Evolutionary conservation across 164 flowering plant genomes (phyloP), one percentile per base, ranked within the genome.

Genomic region (Saururus chinensis): DNA sequence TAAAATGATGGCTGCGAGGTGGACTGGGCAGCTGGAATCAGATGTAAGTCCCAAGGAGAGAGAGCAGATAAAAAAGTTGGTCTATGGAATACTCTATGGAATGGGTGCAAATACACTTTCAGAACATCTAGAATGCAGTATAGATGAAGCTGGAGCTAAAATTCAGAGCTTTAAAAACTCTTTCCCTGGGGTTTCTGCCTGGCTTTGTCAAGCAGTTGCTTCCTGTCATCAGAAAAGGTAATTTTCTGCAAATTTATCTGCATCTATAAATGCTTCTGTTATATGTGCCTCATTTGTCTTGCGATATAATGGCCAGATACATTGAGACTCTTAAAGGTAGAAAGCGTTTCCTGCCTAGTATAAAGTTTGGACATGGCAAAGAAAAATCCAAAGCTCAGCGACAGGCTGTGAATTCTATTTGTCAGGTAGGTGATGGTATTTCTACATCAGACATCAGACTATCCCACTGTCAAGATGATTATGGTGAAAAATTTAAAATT

Each of bases 81-180:
- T 95, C n/a, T 95, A 95, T 67, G 99, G 97, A 2, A 89, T 91
- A 75, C 90, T 91, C 20, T 91, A 95, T 77, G 99, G 99, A 61
- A 95, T 91, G 99, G 99, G 99, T 64, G 75, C 91, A 40, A 83
- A 76, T 51, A 75, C 82, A 40, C 93, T 91, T 64, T 86, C 96
- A 25, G 90, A 84, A 74, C 97, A 95, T 64, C 70, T 95, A 64
- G 74, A 77, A 16, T 95, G 99, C 74, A 83, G 79, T 66, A 62
- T 80, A 60, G 87, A 81, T 68, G 96, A 87, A 70, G 97, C 99
- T 64, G 73, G 77, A 54, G 86, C 78, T 65, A 95, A 83, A 72
- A 89, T 95, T 66, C 78, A 69, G 74, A 87, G 80, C 71, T 89
- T 95, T 60, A 95, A 84, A 68, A 80, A 77, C 61, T 81, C 88